These are phyloP conservation scores for Russula brevipes DNA, from an alignment of 768 basidiomycete species.

Conservation along the genomic window DNA sequence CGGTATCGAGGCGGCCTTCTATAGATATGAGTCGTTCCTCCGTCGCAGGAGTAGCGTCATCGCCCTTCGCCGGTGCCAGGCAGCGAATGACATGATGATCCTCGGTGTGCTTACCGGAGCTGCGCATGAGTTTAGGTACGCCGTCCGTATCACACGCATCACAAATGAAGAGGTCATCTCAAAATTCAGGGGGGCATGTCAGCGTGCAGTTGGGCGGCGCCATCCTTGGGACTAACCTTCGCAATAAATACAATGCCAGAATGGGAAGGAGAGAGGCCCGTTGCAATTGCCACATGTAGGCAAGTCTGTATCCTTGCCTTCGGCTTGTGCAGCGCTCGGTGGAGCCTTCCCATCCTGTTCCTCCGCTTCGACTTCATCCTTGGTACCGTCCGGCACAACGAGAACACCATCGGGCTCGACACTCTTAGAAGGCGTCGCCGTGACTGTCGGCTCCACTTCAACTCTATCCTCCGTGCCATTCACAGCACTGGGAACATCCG, in stretches of 20 bases:
- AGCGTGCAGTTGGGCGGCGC: background rate
- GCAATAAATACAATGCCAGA: conserved; percentile 34
- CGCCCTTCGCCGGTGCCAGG: background rate
- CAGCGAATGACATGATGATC: conserved; percentile 16
- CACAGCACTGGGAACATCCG: background rate
- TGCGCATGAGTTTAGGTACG: conserved; percentile 1
- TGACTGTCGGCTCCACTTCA: background rate
- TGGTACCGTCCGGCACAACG: background rate
- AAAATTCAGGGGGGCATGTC: background rate
- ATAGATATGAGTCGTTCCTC: conserved; percentile 10
- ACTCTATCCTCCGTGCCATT: background rate
- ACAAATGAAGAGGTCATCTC: conserved; percentile 21
- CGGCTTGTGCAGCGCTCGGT: background rate
- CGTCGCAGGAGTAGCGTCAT: background rate
- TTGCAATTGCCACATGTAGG: conserved; percentile 28
- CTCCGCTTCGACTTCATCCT: background rate
- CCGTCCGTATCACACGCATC: conserved; percentile 20
- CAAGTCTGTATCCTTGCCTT: background rate
- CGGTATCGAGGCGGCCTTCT: conserved; percentile 1
- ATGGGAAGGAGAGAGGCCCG: conserved; percentile 26
- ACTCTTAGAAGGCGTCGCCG: background rate
- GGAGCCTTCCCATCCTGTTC: background rate
- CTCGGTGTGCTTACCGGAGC: conserved; percentile 7
- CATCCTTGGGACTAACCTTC: conserved; percentile 10
- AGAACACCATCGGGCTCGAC: background rate